Percentiles rank a stretch among this genome's conserved stretches.
phyloP scores from a whole-genome alignment of 257 asterid species.

The Solanum pinnatisectum region DNA sequence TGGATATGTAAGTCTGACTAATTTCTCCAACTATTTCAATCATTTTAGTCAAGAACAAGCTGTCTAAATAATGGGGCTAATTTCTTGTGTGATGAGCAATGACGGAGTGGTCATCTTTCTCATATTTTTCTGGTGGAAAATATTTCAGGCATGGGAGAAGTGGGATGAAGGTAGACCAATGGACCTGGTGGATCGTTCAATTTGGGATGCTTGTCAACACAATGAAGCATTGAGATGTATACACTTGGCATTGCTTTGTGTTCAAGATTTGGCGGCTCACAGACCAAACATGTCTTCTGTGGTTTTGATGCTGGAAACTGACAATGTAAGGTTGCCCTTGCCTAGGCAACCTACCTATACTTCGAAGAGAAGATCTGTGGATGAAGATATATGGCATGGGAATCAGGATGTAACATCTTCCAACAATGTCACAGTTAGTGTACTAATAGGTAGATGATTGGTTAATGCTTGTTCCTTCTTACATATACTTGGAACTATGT shows the following conservation, averaged over 20 bases:
- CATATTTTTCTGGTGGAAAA: background rate
- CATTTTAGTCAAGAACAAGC: background rate
- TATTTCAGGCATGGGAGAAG: conserved; percentile 66
- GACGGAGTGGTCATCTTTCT: background rate
- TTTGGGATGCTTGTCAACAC: conserved; percentile 14
- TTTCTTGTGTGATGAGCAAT: background rate
- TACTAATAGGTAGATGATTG: conserved; percentile 51
- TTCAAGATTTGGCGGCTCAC: conserved; percentile 51
- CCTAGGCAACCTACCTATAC: conserved; percentile 66
- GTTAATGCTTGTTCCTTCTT: background rate
- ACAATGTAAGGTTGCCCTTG: conserved; percentile 29
- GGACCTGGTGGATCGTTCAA: conserved; percentile 45
- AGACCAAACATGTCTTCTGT: conserved; percentile 72
- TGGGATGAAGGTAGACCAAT: conserved; percentile 53
- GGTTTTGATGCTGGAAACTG: conserved; percentile 64
- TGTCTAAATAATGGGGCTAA: background rate
- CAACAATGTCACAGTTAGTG: conserved; percentile 57
- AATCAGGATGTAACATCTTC: conserved; percentile 38
- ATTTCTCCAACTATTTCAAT: background rate
- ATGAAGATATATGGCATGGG: conserved; percentile 33
- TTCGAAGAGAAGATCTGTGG: conserved; percentile 36
- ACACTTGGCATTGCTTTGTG: conserved; percentile 67
- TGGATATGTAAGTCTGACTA: conserved; percentile 49
- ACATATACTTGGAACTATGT: background rate
- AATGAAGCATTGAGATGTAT: conserved; percentile 56